Base-by-base conservation (phyloP, 306 rosid species). In the Cercis canadensis region DNA sequence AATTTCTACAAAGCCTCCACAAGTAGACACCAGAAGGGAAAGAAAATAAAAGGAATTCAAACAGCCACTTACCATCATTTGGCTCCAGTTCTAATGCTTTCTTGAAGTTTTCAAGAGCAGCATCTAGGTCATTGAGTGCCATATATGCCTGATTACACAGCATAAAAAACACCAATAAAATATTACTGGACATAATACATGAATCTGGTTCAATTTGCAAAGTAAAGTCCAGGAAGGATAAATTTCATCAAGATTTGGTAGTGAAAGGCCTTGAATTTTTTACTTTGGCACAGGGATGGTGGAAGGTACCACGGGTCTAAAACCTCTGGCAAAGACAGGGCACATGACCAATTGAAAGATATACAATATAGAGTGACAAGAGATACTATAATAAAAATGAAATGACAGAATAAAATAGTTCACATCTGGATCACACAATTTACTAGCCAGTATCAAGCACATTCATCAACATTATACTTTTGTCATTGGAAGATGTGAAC, bases 1-100 rank as follows among this genome's bases (percentile, higher is more conserved):
- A 68, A 39, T 54, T 39, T 56, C 18, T 55, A 39, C 17, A 76
- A 70, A 64, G 41, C 76, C 29, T 15, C 31, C 24, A n/a, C 3
- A 69, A 24, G 29, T 24, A 24, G 29, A 1, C 29, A 24, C 54
- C 49, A 43, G 34, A 33, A 62, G 56, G 54, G 61, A 57, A 49
- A 17, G 15, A 33, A 62, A 66, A 44, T 15, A 14, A 10, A 18
- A 37, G 14, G 13, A 72, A 66, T 58, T 54, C 41, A 73, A 50
- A 57, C 55, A 69, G 47, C 36, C 57, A 46, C 82, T 32, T 71
- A 85, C 89, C 89, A 72, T 85, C 89, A 45, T 81, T 85, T 53
- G 89, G 89, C 78, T 85, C 89, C 75, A 85, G 64, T 32, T 75
- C 84, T 50, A 75, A 66, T 40, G 89, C 89, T 70, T 69, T 85